phyloP scores from a whole-genome alignment of 2,329 filamentous ascomycete genomes.

The Fusarium siculi region DNA sequence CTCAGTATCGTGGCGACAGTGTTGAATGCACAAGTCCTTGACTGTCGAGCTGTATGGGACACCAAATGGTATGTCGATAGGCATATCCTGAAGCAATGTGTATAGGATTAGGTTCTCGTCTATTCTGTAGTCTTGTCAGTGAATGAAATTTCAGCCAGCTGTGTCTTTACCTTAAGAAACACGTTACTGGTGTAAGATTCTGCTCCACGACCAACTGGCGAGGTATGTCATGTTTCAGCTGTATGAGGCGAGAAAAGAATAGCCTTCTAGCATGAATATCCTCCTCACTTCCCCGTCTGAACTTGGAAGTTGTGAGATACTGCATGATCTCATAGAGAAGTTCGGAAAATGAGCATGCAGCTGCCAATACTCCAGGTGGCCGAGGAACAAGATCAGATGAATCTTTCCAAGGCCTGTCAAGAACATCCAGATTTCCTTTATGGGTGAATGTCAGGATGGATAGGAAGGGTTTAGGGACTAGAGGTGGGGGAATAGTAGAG shows the following conservation, averaged over 20 bases:
- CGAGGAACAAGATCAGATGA: neutral
- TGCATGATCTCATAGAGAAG: constrained; percentile 1
- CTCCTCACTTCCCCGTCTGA: neutral
- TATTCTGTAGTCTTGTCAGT: neutral
- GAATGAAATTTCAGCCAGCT: accelerated
- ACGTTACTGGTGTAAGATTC: neutral
- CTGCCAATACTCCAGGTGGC: neutral
- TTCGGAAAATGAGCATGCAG: neutral
- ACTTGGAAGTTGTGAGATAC: neutral
- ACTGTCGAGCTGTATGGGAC: neutral
- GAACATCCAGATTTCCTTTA: neutral
- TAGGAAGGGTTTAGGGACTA: neutral
- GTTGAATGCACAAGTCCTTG: neutral
- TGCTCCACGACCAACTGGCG: neutral
- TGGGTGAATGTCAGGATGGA: neutral
- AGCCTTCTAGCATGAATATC: neutral
- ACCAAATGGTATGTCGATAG: neutral
- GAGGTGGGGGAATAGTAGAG: neutral
- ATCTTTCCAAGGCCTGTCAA: neutral
- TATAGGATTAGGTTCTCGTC: neutral
- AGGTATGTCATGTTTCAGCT: neutral
- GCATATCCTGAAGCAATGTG: neutral
- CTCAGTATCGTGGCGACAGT: neutral
- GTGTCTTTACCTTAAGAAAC: neutral
- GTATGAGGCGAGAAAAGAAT: neutral